Conservation (phyloP, 2,329 filamentous ascomycete species). For the Trichoderma brevicompactum region DNA sequence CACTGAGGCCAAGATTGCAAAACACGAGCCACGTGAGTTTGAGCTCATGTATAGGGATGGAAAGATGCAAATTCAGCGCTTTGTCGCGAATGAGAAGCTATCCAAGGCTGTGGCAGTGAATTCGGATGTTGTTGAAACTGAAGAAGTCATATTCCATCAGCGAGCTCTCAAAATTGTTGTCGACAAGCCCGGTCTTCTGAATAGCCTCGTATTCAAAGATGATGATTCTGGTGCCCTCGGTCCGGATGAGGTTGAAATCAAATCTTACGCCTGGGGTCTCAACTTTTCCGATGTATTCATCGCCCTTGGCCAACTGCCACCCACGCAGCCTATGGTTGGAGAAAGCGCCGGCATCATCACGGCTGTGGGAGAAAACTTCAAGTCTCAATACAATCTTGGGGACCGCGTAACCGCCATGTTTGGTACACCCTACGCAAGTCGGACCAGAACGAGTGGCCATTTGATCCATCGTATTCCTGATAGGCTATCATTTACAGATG, state of each 20-base stretch:
- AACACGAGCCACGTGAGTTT: background rate
- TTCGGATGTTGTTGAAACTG: background rate
- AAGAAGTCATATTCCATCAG: background rate
- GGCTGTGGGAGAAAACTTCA: slow-evolving; percentile 38
- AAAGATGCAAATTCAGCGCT: slow-evolving; percentile 1
- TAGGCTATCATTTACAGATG: slow-evolving; percentile 9
- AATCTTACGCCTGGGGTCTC: slow-evolving; percentile 36
- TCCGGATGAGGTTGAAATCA: slow-evolving; percentile 30
- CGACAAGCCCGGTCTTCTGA: slow-evolving; percentile 30
- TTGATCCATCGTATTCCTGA: slow-evolving; percentile 6
- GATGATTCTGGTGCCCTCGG: slow-evolving; percentile 29
- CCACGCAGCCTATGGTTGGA: slow-evolving; percentile 38
- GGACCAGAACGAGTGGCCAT: slow-evolving; percentile 10
- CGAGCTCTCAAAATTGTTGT: background rate
- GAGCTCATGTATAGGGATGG: slow-evolving; percentile 6
- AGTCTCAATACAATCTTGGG: slow-evolving; percentile 32
- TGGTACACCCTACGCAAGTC: slow-evolving; percentile 19
- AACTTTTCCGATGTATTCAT: slow-evolving; percentile 46
- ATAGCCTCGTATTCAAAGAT: slow-evolving; percentile 32
- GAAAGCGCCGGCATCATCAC: slow-evolving; percentile 43
- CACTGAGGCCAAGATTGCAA: background rate
- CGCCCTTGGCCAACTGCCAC: slow-evolving; percentile 41
- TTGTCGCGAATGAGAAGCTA: background rate
- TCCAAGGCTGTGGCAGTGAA: background rate
- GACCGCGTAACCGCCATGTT: slow-evolving; percentile 20